phyloP scores from a whole-genome alignment of 2,329 filamentous ascomycete species.

The Colletotrichum aenigma region DNA sequence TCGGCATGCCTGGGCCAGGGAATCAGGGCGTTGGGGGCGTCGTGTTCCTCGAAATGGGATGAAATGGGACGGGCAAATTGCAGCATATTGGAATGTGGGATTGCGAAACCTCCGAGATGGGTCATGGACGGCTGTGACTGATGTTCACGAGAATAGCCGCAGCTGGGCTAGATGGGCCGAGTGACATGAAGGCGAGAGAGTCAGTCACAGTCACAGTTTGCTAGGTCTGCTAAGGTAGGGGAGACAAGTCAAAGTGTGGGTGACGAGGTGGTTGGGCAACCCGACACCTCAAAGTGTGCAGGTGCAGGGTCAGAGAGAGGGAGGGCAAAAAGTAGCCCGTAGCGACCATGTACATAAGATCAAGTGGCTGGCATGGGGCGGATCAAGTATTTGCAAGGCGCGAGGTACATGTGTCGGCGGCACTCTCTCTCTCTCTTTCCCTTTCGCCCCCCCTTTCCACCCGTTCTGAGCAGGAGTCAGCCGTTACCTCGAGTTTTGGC shows the following conservation, averaged over 20 bases:
- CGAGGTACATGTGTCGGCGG: background rate
- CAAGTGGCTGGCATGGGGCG: background rate
- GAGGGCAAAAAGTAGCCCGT: background rate
- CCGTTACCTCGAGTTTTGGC: background rate
- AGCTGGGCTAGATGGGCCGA: background rate
- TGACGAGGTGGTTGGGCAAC: slow-evolving; percentile 1
- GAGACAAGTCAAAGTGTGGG: background rate
- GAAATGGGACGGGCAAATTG: background rate
- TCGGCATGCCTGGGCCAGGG: background rate
- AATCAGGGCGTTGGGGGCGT: background rate
- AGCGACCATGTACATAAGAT: background rate
- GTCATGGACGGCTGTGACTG: slow-evolving; percentile 2
- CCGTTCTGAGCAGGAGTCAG: background rate
- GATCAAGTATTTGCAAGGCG: background rate
- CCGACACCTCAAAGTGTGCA: background rate
- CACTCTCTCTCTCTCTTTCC: background rate
- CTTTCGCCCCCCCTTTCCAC: background rate
- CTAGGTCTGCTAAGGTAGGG: background rate
- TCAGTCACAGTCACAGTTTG: background rate
- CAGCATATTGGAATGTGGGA: slow-evolving; percentile 9
- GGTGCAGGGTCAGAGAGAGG: background rate
- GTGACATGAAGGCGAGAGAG: background rate
- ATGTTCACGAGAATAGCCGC: background rate
- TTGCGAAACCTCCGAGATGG: slow-evolving; percentile 13
- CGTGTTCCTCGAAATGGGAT: background rate